Conservation (phyloP, 1,284 basidiomycete genomes). For the Austropuccinia psidii region DNA sequence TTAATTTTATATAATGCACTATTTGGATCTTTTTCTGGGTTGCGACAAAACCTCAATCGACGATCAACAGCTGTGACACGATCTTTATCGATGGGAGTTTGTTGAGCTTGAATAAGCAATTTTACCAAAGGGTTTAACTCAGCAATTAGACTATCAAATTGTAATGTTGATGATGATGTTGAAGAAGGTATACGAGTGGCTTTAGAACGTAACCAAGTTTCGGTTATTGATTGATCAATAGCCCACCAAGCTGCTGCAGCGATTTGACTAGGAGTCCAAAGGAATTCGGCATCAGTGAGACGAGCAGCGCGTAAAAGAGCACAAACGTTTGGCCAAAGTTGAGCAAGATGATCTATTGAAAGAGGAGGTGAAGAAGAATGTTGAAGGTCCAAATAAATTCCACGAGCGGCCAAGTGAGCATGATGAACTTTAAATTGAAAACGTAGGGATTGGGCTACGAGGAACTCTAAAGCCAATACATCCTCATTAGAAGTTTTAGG, state of each 20-base stretch:
- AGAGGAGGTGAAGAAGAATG: slow-evolving; percentile 50
- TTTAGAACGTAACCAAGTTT: slow-evolving; percentile 54
- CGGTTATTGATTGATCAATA: slow-evolving; percentile 57
- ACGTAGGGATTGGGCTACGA: slow-evolving; percentile 80
- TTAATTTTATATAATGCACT: slow-evolving; percentile 56
- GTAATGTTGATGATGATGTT: not conserved
- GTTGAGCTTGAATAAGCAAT: slow-evolving; percentile 57
- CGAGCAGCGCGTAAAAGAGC: slow-evolving; percentile 63
- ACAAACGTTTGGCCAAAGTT: slow-evolving; percentile 52
- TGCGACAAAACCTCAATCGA: slow-evolving; percentile 73
- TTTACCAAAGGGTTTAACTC: slow-evolving; percentile 56
- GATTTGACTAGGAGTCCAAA: slow-evolving; percentile 88
- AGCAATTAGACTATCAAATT: slow-evolving; percentile 38
- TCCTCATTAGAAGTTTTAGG: slow-evolving; percentile 63
- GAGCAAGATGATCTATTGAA: not conserved
- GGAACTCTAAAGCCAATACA: slow-evolving; percentile 86
- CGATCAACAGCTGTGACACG: slow-evolving; percentile 76
- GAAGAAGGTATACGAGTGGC: slow-evolving; percentile 9
- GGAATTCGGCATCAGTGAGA: slow-evolving; percentile 81
- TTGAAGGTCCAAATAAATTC: slow-evolving; percentile 83
- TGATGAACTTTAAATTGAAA: slow-evolving; percentile 94
- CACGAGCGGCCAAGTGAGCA: slow-evolving; percentile 78
- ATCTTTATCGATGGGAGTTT: slow-evolving; percentile 62
- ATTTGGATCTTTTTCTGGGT: slow-evolving; percentile 83
- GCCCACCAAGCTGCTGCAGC: slow-evolving; percentile 73